Base-by-base conservation (phyloP, 179 eudicot genomes). In the Carnegiea gigantea region DNA sequence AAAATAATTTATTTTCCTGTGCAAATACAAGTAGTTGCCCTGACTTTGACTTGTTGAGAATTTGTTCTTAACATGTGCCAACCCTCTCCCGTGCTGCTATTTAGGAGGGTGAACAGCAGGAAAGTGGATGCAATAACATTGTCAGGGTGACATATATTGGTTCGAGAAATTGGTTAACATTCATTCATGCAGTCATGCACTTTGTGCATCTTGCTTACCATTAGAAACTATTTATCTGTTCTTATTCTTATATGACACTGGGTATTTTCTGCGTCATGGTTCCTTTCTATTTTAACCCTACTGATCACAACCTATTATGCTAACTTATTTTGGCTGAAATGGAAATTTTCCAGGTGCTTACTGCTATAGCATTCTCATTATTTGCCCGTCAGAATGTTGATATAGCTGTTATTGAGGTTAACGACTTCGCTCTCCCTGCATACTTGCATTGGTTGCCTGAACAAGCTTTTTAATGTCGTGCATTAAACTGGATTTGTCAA, bases 321-420 rank as follows among this genome's bases (percentile, higher is more conserved):
- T 51, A 1, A 5, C 77, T 77, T 72, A 11, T 48, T 81, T 73
- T 26, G 38, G 7, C 80, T 80, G 33, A 73, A 53, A 76, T 73
- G 54, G 46, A 48, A 74, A 24, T 30, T 73, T 77, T 77, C 30
- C 90, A 95, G 98, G 92, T 95, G 74, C 87, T 95, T 82, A 95
- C 98, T 72, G 96, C 92, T 79, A 73, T 93, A 62, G 93, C 98
- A 36, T 92, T 95, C 84, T 88, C 87, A 78, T 85, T 95, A 51
- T 92, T 95, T 89, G 95, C 98, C 59, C 86, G 92, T 74, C 90
- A 90, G 83, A 86, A 90, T 70, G 89, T 93, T 46, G 95, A 95
- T 78, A 88, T 93, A 43, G 97, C 98, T 73, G 90, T 95, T 60
- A 84, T 95, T 74, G 98, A 93, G 98, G 98, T 95, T 38, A 18